These are phyloP conservation scores for Phyllostachys edulis DNA, from an alignment of 176 grass and related monocot genomes.

Conservation along the genomic window DNA sequence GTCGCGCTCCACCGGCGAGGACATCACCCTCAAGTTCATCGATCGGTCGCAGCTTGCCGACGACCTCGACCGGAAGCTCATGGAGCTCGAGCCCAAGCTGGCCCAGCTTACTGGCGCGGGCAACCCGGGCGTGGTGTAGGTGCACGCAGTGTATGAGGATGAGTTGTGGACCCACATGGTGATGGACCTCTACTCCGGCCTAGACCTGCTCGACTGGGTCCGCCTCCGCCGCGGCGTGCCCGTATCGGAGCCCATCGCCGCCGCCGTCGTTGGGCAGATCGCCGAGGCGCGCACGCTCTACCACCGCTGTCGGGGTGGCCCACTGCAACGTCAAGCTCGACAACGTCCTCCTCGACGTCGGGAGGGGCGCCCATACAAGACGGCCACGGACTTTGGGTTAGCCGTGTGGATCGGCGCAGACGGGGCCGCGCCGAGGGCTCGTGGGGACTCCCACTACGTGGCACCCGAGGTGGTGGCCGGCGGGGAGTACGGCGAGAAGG, in stretches of 20 bases:
- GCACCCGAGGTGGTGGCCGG: conserved; percentile 73
- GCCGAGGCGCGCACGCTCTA: conserved; percentile 54
- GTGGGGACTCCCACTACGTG: conserved; percentile 81
- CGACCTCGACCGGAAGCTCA: conserved; percentile 68
- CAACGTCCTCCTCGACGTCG: conserved; percentile 64
- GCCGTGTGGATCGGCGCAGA: conserved; percentile 50
- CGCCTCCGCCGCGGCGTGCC: conserved; percentile 47
- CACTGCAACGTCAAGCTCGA: conserved; percentile 84
- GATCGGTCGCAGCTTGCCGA: conserved; percentile 68
- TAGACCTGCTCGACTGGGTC: conserved; percentile 76
- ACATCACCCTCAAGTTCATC: conserved; percentile 69
- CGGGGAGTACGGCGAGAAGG: conserved; percentile 73
- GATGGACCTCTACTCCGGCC: conserved; percentile 72
- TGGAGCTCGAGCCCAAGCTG: conserved; percentile 59
- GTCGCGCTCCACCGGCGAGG: conserved; percentile 69
- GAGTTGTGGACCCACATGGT: conserved; percentile 59
- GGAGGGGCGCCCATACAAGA: conserved; percentile 25
- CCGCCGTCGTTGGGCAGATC: conserved; percentile 49
- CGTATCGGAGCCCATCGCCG: conserved; percentile 60
- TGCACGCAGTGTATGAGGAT: conserved; percentile 75
- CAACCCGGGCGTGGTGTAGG: conserved; percentile 73
- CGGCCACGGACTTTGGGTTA: conserved; percentile 74
- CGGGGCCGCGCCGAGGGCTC: conserved; percentile 54
- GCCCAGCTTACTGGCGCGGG: conserved; percentile 54
- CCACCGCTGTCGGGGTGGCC: conserved; percentile 64